Evolutionary conservation across 805 yeast species (phyloP), one percentile per base, ranked within the genome.

Genomic region (Candida wancherniae): DNA sequence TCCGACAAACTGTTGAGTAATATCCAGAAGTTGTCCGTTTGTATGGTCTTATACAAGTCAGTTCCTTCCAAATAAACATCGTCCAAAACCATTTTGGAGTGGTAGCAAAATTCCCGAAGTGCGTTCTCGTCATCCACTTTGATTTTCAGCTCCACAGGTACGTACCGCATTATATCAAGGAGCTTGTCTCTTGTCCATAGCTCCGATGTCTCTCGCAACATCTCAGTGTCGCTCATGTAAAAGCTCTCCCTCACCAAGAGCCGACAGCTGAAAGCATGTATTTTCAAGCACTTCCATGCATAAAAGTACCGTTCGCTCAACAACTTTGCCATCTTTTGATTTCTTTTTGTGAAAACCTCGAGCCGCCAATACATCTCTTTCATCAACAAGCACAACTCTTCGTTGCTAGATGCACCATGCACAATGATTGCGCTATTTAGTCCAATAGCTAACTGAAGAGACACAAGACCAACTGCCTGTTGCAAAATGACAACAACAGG

Each of bases 21-120:
- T 11, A 44, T 34, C 48, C 48, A 44, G 26, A 42, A 42, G 16
- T 42, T 42, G 28, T 44, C 48, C 3, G 48, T 40, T 19, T 44
- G 48, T 3, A 44, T 22, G 6, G 47, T 40, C 13, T 37, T 42
- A 23, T 33, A 33, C 32, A 44, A 35, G 27, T 44, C 47, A 4
- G 16, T 15, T 2, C 47, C 43, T 8, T 12, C 19, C 10, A 40
- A 22, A n/a, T 31, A 28, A 4, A 25, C 24, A 22, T 44, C 48
- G 24, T 31, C 33, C 7, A 39, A 29, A 12, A 29, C 28, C 9
- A 19, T 19, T 14, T 29, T 20, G 29, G 31, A 33, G 15, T 24
- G 28, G 31, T 44, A 44, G 29, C 43, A 33, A 22, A 22, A 17
- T 4, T 22, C 19, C 9, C n/a, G 28, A 9, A 40, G 28, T n/a